A percentile compares a stretch with the other conserved stretches of the same genome.
These are phyloP conservation scores for Moesziomyces sp. DNA, from an alignment of 1,284 basidiomycete genomes.

Conservation along the genomic window DNA sequence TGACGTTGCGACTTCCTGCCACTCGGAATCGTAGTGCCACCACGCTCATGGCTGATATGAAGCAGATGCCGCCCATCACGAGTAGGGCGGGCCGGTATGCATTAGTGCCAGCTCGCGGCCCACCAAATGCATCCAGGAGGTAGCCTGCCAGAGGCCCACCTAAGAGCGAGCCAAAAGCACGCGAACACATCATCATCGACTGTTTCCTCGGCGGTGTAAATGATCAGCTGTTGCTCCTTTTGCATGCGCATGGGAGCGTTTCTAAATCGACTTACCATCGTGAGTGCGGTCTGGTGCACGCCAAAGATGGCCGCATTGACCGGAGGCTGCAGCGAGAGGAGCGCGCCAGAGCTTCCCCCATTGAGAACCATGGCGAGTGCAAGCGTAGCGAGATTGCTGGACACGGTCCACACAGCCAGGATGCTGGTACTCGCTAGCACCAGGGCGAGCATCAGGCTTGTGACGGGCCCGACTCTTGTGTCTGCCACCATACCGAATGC, in stretches of 20 bases:
- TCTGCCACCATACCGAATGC: conserved; percentile 52
- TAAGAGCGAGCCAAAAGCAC: conserved; percentile 44
- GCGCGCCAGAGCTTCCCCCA: conserved; percentile 44
- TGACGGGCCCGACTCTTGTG: conserved; percentile 46
- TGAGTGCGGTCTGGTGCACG: conserved; percentile 38
- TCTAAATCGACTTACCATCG: conserved; percentile 23
- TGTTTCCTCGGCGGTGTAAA: neutral
- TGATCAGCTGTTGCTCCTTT: neutral
- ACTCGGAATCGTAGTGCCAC: conserved; percentile 30
- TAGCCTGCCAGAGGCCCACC: conserved; percentile 49
- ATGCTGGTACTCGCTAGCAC: conserved; percentile 37
- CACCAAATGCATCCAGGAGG: conserved; percentile 48
- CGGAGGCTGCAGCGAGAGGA: conserved; percentile 49
- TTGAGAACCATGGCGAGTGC: conserved; percentile 51
- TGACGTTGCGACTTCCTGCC: conserved; percentile 28
- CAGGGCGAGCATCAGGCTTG: conserved; percentile 38
- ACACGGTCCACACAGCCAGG: conserved; percentile 47
- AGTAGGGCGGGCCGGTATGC: conserved; percentile 44
- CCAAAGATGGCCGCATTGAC: conserved; percentile 53
- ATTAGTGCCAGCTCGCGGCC: conserved; percentile 27
- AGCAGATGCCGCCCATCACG: conserved; percentile 42
- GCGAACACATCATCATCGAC: conserved; percentile 46
- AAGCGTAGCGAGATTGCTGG: conserved; percentile 31
- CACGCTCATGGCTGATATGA: conserved; percentile 36
- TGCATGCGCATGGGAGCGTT: too few relatives aligned